Base-by-base conservation (phyloP, 108 stramenopile species). In the Ochromonas danica region DNA sequence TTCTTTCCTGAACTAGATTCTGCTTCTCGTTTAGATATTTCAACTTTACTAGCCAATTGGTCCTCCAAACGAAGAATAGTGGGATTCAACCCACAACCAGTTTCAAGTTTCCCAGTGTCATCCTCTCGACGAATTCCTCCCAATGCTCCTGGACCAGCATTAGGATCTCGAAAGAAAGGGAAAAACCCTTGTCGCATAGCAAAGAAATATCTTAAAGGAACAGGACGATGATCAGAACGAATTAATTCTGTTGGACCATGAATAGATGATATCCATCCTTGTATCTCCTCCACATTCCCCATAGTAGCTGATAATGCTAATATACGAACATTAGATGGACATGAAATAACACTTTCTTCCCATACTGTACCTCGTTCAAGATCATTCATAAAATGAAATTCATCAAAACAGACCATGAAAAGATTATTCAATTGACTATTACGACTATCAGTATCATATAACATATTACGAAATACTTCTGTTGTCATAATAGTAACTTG, bases 371-470 rank as follows among this genome's bases (percentile, higher is more conserved):
- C 96, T 38, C 96, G 80, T 51, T 93, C 92, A 61, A 88, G 89
- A 67, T 92, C 90, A 75, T 94, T 94, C 92, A 97, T 95, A 88
- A 94, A 97, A 87, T 97, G 96, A 79, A 97, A 95, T 82, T 97
- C 96, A 78, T 97, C 96, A 80, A 97, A 87, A 31, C 95, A 93
- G 14, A 94, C 93, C 30, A 92, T 91, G 17, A 90, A 89, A 70
- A 92, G 91, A 36, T 89, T 86, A 22, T 79, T 61, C 17, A 94
- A 81, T 41, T 93, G 91, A 45, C 36, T 45, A 65, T 42, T 71
- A 36, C 79, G 79, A 30, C 79, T 77, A 17, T 81, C 60, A 33
- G 39, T 28, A 71, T 43, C 2, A 51, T 86, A 86, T 3, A 86
- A 77, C 83, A 93, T 95, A 81, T 97, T 97, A 25, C 96, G 87